Evolutionary conservation across 495 filamentous ascomycete species (phyloP).

Genomic region (Lindgomyces ingoldianus): DNA sequence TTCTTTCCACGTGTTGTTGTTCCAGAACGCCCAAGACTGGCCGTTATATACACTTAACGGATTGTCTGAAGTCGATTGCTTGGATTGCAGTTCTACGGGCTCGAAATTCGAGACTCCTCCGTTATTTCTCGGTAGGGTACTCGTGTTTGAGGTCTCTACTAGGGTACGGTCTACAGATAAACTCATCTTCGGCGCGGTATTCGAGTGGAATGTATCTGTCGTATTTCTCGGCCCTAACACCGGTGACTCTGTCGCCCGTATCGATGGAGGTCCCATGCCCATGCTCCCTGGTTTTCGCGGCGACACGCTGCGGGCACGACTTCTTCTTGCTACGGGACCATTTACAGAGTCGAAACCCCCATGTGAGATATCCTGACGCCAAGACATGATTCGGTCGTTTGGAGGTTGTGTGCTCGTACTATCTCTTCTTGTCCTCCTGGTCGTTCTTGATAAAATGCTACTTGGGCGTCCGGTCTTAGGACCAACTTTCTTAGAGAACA

Average conservation of each 20-base stretch:
- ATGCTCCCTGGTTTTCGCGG: slow-evolving; percentile 55
- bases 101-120: not conserved
- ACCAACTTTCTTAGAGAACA: slow-evolving; percentile 71
- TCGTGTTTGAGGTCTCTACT: slow-evolving; percentile 5
- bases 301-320: slow-evolving; percentile 55
- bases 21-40: slow-evolving; percentile 36
- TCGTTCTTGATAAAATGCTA: slow-evolving; percentile 59
- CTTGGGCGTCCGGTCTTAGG: slow-evolving; percentile 55
- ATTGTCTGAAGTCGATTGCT: not conserved
- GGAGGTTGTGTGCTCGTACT: slow-evolving; percentile 58
- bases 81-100: not conserved
- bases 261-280: slow-evolving; percentile 13
- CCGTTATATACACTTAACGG: slow-evolving; percentile 29
- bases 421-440: slow-evolving; percentile 59
- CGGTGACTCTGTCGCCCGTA: slow-evolving; percentile 17
- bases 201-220: slow-evolving; percentile 21
- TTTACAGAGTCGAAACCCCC: slow-evolving; percentile 54
- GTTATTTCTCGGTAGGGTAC: not conserved
- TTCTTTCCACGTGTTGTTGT: slow-evolving; percentile 17
- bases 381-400: slow-evolving; percentile 85
- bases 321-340: slow-evolving; percentile 33
- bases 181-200: slow-evolving; percentile 12
- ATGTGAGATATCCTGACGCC: slow-evolving; percentile 78
- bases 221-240: slow-evolving; percentile 37
- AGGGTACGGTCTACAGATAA: slow-evolving; percentile 14